Conservation (phyloP, 2,329 filamentous ascomycete genomes). For the Lachnellula suecica region DNA sequence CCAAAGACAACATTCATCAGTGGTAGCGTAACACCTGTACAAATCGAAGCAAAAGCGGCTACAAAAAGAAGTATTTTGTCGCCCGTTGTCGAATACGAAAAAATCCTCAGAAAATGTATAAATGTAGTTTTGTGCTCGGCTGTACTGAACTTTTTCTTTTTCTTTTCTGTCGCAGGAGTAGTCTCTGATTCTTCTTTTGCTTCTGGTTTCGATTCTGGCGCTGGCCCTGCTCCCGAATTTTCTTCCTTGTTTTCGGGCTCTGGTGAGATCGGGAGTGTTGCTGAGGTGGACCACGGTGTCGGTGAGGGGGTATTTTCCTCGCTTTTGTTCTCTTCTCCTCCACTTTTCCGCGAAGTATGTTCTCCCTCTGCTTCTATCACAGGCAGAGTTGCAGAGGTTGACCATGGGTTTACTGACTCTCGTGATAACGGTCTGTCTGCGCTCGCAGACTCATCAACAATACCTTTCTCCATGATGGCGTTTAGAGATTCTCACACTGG, state of each 20-base stretch:
- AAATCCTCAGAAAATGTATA: conserved; percentile 16
- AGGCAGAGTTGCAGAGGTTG: conserved; percentile 10
- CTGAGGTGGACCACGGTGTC: conserved; percentile 11
- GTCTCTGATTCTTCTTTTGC: too few relatives aligned
- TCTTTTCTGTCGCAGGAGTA: neutral
- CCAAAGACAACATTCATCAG: conserved; percentile 59
- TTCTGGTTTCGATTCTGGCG: neutral
- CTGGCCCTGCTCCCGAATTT: neutral
- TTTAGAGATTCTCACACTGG: neutral
- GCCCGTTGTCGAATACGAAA: conserved; percentile 16
- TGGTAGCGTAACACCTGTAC: conserved; percentile 53
- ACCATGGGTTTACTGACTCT: conserved; percentile 10
- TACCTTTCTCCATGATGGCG: neutral
- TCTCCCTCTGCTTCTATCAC: neutral
- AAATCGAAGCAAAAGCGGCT: conserved; percentile 49
- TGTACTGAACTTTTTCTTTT: neutral
- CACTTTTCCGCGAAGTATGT: neutral
- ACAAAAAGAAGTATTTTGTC: conserved; percentile 17
- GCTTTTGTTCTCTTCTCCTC: neutral
- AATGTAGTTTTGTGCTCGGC: neutral
- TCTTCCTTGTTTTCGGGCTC: neutral
- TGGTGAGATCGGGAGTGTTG: conserved; percentile 5
- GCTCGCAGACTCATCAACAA: neutral
- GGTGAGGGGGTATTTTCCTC: neutral
- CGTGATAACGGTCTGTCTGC: conserved; percentile 2